Evolutionary conservation across 1,139 yeast species (phyloP), one percentile per base, ranked within the genome.

Genomic region (Entelexis sorbosivorans): DNA sequence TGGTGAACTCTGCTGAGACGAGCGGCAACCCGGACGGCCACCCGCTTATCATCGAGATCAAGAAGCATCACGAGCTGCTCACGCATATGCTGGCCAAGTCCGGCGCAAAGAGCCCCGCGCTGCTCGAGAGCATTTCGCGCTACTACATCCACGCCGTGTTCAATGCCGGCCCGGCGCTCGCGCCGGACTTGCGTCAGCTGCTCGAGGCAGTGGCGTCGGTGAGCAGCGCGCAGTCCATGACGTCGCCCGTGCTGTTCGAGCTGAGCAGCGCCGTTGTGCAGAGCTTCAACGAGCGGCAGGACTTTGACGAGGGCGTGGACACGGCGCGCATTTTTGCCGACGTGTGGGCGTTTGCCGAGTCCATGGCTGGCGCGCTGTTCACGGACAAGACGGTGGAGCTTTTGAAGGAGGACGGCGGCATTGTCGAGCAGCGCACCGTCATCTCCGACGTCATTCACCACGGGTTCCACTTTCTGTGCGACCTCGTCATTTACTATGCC

Each of bases 381-480:
- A 54, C 56, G 54, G 68, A 62, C 56, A 67, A 68, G 56, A 59
- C 59, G 22, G 52, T 38, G 3, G 39, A 31, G 13, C 38, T 40
- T 42, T 42, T 54, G 35, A 33, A 50, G 39, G 17, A 19, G 7
- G 51, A 54, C 19, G 58, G 52, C 38, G 52, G 36, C 19, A 47
- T 35, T 28, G 53, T 40, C 14, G 51, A 53, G 33, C 50, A 48
- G 31, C 40, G 42, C 29, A 47, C 56, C n/a, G 29, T 39, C 11
- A 16, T 44, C 8, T 22, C 49, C 26, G 33, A 85, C 64, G 74
- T 86, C 35, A 72, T 89, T 51, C 96, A 89, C 66, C 96, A 89
- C 69, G 89, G 83, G 64, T 88, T 82, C 73, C 74, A 93, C 54
- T 82, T 89, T 82, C 73, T 82, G 68, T 74, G 77, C 56, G 97